Evolutionary conservation across 2,329 filamentous ascomycete genomes (phyloP).

Genomic region (Chrysoporthe austroafricana): DNA sequence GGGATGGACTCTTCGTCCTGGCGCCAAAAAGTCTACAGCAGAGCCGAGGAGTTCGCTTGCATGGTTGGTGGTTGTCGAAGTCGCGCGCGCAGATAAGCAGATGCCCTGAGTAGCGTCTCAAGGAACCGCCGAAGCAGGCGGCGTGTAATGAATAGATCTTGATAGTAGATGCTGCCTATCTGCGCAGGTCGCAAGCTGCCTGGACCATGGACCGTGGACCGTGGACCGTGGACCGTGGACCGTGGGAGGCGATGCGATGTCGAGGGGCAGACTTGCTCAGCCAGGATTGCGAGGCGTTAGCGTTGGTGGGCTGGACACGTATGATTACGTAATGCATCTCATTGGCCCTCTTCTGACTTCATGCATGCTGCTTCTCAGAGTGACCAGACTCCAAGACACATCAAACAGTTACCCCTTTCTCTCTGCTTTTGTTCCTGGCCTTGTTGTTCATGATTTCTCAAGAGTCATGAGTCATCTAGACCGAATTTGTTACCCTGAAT

Average conservation of each 20-base stretch:
- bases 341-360: neutral
- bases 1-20: conserved; percentile 14
- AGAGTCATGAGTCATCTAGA: neutral
- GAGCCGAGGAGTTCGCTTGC: conserved; percentile 4
- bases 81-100: conserved; percentile 21
- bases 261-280: conserved; percentile 17
- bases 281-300: conserved; percentile 5
- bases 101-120: neutral
- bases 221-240: neutral
- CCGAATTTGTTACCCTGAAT: neutral
- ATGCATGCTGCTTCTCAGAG: no score
- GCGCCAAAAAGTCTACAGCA: conserved; percentile 14
- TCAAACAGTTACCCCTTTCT: neutral
- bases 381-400: neutral
- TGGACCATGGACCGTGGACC: neutral
- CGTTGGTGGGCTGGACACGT: neutral
- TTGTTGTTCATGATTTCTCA: neutral
- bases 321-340: neutral
- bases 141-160: neutral
- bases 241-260: conserved; percentile 12
- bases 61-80: conserved; percentile 8
- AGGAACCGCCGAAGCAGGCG: conserved; percentile 2
- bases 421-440: neutral
- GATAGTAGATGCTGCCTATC: neutral
- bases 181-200: neutral